Percentiles rank a stretch among this genome's conserved stretches.
Conservation (phyloP, 768 basidiomycete genomes). For the Lactifluus piperatus region DNA sequence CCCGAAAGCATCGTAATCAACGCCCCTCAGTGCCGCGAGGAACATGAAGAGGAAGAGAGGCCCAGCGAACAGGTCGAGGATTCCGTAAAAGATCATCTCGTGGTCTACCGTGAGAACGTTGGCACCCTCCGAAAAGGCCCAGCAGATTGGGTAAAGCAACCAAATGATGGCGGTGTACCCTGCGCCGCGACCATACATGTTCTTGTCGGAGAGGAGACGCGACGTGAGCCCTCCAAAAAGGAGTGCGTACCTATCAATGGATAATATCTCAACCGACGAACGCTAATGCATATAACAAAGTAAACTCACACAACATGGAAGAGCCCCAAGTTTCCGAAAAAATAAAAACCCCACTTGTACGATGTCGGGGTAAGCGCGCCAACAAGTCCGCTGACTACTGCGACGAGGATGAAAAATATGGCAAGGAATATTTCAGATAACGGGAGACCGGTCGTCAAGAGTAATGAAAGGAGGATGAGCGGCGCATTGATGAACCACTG, state of each 20-base stretch:
- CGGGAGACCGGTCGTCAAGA: constrained; percentile 40
- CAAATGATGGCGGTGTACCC: constrained; percentile 37
- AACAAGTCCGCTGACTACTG: constrained; percentile 38
- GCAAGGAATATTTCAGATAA: constrained; percentile 39
- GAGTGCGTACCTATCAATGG: neutral
- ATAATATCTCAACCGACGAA: neutral
- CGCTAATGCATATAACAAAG: constrained; percentile 6
- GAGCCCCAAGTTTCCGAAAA: constrained; percentile 38
- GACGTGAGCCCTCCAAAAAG: neutral
- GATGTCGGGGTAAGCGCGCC: constrained; percentile 41
- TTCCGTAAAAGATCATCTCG: constrained; percentile 51
- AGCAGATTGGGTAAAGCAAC: constrained; percentile 48
- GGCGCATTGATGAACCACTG: constrained; percentile 52
- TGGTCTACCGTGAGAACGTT: constrained; percentile 40
- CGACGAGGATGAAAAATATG: constrained; percentile 39
- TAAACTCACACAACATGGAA: constrained; percentile 40
- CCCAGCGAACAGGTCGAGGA: constrained; percentile 36
- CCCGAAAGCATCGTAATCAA: constrained; percentile 27
- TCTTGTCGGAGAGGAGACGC: neutral
- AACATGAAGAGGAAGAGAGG: constrained; percentile 30
- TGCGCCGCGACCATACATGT: neutral
- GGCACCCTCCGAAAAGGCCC: constrained; percentile 47
- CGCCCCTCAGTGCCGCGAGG: constrained; percentile 23
- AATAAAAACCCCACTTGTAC: constrained; percentile 49
- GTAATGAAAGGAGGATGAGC: constrained; percentile 37